Conservation (phyloP, 1,284 basidiomycete genomes). For the Pseudomicrostroma phylloplanum region DNA sequence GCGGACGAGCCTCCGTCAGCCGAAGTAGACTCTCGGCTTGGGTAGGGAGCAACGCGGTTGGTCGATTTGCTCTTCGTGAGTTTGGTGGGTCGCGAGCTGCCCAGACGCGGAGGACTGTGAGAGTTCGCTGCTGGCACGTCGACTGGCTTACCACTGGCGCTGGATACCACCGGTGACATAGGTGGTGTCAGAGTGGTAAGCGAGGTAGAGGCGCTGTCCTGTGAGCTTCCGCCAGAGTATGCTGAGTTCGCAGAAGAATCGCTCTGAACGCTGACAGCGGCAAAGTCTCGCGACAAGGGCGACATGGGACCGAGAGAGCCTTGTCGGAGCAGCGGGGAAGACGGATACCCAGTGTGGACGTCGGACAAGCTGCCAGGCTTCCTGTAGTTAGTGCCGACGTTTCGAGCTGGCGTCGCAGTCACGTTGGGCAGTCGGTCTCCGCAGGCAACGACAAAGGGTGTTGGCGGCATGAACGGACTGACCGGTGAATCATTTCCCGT, state of each 20-base stretch:
- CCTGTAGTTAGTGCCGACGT: background rate
- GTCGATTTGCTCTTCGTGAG: constrained; percentile 5
- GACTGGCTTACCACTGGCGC: too few species aligned
- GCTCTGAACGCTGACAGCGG: constrained; percentile 27
- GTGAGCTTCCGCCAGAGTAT: constrained; percentile 26
- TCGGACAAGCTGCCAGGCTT: constrained; percentile 8
- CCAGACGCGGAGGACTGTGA: background rate
- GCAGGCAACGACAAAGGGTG: constrained; percentile 21
- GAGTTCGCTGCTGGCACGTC: too few species aligned
- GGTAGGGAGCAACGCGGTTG: constrained; percentile 6
- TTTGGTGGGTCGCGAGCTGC: background rate
- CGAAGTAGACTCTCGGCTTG: constrained; percentile 7
- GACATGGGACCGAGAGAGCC: constrained; percentile 33
- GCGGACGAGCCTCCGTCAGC: constrained; percentile 5
- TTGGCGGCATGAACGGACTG: constrained; percentile 43
- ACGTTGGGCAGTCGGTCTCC: constrained; percentile 13
- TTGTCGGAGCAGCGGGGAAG: constrained; percentile 22
- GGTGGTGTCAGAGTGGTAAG: constrained; percentile 17
- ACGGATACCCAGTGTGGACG: constrained; percentile 12
- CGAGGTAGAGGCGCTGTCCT: constrained; percentile 16
- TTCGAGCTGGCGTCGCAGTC: constrained; percentile 11
- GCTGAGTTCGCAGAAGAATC: constrained; percentile 26
- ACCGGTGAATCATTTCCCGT: constrained; percentile 24
- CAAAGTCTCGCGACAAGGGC: constrained; percentile 31
- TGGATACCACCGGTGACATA: background rate